Conservation (phyloP, 2,329 filamentous ascomycete genomes). For the Neophaeococcomyces aloes region DNA sequence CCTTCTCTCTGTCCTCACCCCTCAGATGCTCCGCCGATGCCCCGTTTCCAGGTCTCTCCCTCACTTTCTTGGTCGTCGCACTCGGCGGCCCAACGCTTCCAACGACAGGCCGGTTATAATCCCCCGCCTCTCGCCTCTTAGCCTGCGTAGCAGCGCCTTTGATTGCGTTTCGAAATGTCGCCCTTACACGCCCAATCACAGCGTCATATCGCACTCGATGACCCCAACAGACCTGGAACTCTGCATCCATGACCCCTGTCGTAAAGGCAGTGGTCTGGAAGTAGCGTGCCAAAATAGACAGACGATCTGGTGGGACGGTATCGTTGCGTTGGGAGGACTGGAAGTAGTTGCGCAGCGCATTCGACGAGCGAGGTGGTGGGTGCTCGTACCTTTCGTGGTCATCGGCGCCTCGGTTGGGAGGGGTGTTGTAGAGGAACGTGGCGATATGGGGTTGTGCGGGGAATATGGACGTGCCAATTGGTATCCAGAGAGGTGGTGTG, state of each 20-base stretch:
- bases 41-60: background rate
- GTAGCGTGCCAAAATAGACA: conserved; percentile 3
- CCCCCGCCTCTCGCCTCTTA: conserved; percentile 3
- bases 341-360: background rate
- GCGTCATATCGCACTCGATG: conserved; percentile 4
- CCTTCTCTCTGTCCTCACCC: too few relatives aligned
- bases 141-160: conserved; percentile 5
- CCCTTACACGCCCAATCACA: conserved; percentile 1
- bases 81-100: background rate
- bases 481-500: background rate
- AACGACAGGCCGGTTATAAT: conserved; percentile 3
- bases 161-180: background rate
- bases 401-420: conserved; percentile 1
- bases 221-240: conserved; percentile 2
- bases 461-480: conserved; percentile 1
- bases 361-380: background rate
- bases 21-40: background rate
- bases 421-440: conserved; percentile 3
- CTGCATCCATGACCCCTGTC: conserved; percentile 2
- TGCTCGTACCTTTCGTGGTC: background rate
- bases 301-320: background rate
- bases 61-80: background rate
- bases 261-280: background rate
- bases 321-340: background rate
- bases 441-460: background rate